These are phyloP conservation scores for Debaryomyces prosopidis DNA, from an alignment of 805 yeast genomes.

Conservation along the genomic window DNA sequence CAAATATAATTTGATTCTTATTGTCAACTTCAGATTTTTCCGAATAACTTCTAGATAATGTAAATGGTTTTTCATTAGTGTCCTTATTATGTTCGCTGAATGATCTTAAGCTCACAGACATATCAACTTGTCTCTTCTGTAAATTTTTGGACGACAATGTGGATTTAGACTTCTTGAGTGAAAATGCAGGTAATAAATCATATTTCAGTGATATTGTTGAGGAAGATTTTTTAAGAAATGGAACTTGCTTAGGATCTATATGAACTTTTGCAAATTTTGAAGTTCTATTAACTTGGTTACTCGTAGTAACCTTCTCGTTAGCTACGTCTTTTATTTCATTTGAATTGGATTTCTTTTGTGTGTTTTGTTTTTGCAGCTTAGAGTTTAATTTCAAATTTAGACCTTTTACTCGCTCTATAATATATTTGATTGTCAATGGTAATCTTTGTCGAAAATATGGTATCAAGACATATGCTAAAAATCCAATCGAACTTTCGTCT, in stretches of 20 bases:
- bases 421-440: slow-evolving; percentile 47
- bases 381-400: slow-evolving; percentile 36
- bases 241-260: slow-evolving; percentile 9
- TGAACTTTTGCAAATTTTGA: slow-evolving; percentile 2
- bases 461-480: slow-evolving; percentile 50
- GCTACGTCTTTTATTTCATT: background rate
- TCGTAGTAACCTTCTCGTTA: background rate
- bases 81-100: slow-evolving; percentile 3
- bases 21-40: slow-evolving; percentile 1
- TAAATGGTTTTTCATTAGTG: background rate
- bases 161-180: slow-evolving; percentile 41
- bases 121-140: slow-evolving; percentile 42
- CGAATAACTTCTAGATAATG: slow-evolving; percentile 10
- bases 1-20: slow-evolving; percentile 24
- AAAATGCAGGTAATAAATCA: slow-evolving; percentile 31
- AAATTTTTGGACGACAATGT: slow-evolving; percentile 38
- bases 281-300: background rate
- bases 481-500: slow-evolving; percentile 46
- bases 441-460: slow-evolving; percentile 53
- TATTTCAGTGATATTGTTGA: slow-evolving; percentile 12
- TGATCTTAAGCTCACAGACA: slow-evolving; percentile 19
- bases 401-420: slow-evolving; percentile 50
- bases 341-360: background rate
- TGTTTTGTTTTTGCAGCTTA: slow-evolving; percentile 1
- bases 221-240: slow-evolving; percentile 15